Evolutionary conservation across 108 stramenopile species (phyloP), one percentile per base, ranked within the genome.

Genomic region (Nitzschia sp.): DNA sequence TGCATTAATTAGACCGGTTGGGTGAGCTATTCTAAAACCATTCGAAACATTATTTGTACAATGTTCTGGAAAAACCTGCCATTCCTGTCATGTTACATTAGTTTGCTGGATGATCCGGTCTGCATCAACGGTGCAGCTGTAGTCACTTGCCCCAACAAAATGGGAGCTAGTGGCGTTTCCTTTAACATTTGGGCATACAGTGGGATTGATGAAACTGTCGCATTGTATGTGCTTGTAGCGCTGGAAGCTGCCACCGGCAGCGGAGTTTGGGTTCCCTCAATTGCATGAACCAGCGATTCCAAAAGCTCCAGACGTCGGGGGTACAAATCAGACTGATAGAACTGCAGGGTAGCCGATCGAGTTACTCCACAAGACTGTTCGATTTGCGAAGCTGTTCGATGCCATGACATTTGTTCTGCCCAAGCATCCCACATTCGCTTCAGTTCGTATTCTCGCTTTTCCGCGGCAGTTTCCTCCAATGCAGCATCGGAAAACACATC

Each of bases 361-460:
- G 85, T 70, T 1, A 75, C 73, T 24, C 71, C 63, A 53, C 60
- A 76, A 15, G 76, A 71, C 20, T 80, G 73, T 42, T 82, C 85
- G 44, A 83, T 67, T 57, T 71, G 78, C 3, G 39, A 9, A 5
- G 76, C 14, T 9, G 67, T 60, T 15, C 82, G 65, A 7, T 57
- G 21, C 85, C 85, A 86, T 11, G 73, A 43, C 68, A 72, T 81
- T 63, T 86, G 82, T 44, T 82, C 72, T 3, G 52, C 53, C 85
- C 85, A 86, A 7, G 82, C 79, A 57, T 83, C 80, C 82, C 82
- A 86, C 64, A 79, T 69, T 54, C 75, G 80, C 38, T 57, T 58
- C 66, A 75, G 64, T 51, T 83, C 71, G 46, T 83, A 81, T 24
- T 64, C 62, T 60, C 57, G 73, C 37, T 72, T 70, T 44, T 77